A percentile compares a stretch with the other conserved stretches of the same genome.
phyloP scores from a whole-genome alignment of 2,329 filamentous ascomycete genomes.

The Fonsecaea multimorphosa region DNA sequence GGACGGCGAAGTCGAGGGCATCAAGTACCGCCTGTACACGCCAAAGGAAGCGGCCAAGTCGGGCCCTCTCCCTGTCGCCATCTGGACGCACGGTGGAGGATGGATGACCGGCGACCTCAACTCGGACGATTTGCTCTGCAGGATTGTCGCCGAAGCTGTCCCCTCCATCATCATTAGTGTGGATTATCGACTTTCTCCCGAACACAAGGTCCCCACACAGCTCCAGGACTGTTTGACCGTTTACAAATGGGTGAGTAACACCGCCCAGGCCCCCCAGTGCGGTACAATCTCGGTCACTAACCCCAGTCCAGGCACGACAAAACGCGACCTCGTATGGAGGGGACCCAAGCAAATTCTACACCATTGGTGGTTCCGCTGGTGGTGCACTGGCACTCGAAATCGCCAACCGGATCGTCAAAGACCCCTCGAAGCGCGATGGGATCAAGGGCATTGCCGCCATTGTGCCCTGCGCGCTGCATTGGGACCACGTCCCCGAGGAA shows the following conservation, averaged over 20 bases:
- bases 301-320: conserved; percentile 30
- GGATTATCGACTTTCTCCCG: conserved; percentile 44
- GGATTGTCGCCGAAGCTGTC: conserved; percentile 42
- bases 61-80: conserved; percentile 36
- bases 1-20: conserved; percentile 35
- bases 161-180: conserved; percentile 47
- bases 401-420: conserved; percentile 48
- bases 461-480: conserved; percentile 48
- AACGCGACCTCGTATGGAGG: conserved; percentile 35
- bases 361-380: conserved; percentile 49
- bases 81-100: conserved; percentile 40
- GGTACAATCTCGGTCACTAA: not conserved
- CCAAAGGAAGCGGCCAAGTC: conserved; percentile 35
- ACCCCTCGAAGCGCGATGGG: conserved; percentile 41
- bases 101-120: conserved; percentile 46
- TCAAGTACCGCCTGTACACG: conserved; percentile 36
- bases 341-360: conserved; percentile 43
- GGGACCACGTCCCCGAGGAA: conserved; percentile 46
- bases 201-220: conserved; percentile 37
- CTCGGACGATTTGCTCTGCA: conserved; percentile 47
- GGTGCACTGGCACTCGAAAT: conserved; percentile 47
- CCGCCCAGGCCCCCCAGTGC: not conserved
- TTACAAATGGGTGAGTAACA: conserved; percentile 34
- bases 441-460: conserved; percentile 49
- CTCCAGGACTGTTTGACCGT: conserved; percentile 36